These are phyloP conservation scores for Fagus crenata DNA, from an alignment of 306 rosid genomes.

Conservation along the genomic window DNA sequence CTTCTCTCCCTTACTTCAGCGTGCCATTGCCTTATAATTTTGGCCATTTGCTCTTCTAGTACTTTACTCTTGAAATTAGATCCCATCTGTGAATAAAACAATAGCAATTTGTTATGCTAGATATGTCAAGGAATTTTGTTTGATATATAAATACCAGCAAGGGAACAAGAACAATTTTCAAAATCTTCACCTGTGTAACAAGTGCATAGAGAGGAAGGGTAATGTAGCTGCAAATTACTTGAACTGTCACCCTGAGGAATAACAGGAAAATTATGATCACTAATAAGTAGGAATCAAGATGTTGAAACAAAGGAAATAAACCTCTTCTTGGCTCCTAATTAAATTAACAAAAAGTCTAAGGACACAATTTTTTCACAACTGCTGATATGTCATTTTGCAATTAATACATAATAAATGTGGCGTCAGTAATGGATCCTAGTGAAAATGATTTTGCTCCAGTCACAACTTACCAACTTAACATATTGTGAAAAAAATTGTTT, in stretches of 20 bases:
- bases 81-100: constrained; percentile 38
- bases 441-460: no score
- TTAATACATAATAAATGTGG: no score
- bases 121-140: not conserved
- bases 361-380: no score
- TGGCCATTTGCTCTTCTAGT: constrained; percentile 34
- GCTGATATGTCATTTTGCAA: no score
- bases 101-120: not conserved
- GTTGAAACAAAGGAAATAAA: not conserved
- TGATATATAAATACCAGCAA: not conserved
- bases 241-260: constrained; percentile 30
- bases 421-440: no score
- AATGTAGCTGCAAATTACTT: constrained; percentile 43
- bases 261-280: not conserved
- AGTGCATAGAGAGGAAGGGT: constrained; percentile 51
- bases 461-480: no score
- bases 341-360: no score
- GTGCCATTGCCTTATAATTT: constrained; percentile 35
- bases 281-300: not conserved
- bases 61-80: constrained; percentile 41
- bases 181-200: constrained; percentile 38
- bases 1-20: constrained; percentile 39
- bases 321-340: no score
- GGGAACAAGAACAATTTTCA: not conserved
- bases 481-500: no score